phyloP scores from a whole-genome alignment of 345 rosid genomes.

The Cardamine resedifolia region DNA sequence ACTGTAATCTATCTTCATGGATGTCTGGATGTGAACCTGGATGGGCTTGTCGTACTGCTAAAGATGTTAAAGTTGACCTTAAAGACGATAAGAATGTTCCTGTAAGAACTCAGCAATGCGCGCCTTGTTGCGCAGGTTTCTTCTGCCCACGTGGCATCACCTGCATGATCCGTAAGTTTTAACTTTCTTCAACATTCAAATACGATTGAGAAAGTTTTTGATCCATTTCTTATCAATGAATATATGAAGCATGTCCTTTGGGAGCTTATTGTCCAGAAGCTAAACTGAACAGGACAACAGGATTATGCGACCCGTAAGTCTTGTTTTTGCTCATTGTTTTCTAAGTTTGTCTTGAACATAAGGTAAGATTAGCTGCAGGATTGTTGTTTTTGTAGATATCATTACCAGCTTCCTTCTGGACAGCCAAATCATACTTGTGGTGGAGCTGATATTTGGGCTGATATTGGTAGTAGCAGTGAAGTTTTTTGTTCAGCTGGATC shows the following conservation, averaged over 20 bases:
- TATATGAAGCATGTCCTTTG: conserved; percentile 80
- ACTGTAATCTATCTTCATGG: conserved; percentile 90
- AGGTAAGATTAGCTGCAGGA: conserved; percentile 52
- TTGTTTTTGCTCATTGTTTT: conserved; percentile 10
- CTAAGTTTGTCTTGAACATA: conserved; percentile 21
- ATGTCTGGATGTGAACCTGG: conserved; percentile 97
- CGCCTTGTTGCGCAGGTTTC: conserved; percentile 88
- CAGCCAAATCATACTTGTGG: conserved; percentile 81
- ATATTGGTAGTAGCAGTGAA: conserved; percentile 68
- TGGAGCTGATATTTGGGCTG: conserved; percentile 96
- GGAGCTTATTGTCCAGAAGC: conserved; percentile 90
- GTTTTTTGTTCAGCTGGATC: conserved; percentile 92
- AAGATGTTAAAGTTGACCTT: conserved; percentile 48
- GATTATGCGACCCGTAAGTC: conserved; percentile 96
- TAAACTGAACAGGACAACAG: conserved; percentile 66
- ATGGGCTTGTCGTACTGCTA: conserved; percentile 76
- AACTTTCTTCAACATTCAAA: neutral
- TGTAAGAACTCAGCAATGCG: conserved; percentile 50
- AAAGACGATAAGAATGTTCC: conserved; percentile 61
- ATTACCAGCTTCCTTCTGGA: conserved; percentile 82
- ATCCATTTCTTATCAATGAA: conserved; percentile 1
- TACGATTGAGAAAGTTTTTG: neutral
- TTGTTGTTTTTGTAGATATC: conserved; percentile 63
- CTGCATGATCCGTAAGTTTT: conserved; percentile 95
- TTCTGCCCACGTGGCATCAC: conserved; percentile 97